Base-by-base conservation (phyloP, 768 basidiomycete species). In the Pisolithus sp. region DNA sequence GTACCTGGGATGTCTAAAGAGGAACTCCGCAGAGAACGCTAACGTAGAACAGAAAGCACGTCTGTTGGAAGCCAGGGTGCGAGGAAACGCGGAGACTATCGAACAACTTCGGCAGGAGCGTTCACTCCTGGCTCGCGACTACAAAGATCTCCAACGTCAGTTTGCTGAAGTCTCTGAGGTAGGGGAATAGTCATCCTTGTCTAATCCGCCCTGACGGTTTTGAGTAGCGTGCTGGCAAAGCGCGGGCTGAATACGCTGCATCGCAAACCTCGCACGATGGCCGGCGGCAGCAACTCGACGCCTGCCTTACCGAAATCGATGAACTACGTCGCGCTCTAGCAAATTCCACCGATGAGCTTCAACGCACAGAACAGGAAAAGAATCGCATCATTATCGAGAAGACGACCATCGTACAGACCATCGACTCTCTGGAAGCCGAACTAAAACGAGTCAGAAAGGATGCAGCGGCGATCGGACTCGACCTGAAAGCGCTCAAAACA, bases 91-190 rank as follows among this genome's bases (percentile, higher is more conserved):
- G 0, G 78, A 81, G 53, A 78, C 80, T 3, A 86, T 92, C 45
- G 81, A 89, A 24, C 80, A 85, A 28, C 72, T 93, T 30, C 80
- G 91, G 20, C 79, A 85, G 54, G 91, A 93, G 60, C 85, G 89
- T 4, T 77, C 84, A 26, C 63, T 84, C 45, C 78, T 93, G 23
- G 76, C 75, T 8, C 66, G 71, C 15, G 87, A 92, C 58, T 81
- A 91, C 61, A 86, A 86, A 63, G 75, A 79, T 43, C 75, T 93
- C 28, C 87, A 92, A 61, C 76, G 75, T 20, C 80, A 78, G 18
- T 85, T 83, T 57, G 67, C 79, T 4, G 80, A 87, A 41, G 73
- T 79, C 8, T 77, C 85, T 6, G 83, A 89, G 73, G 90, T 86
- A 55, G 34, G 76, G 63, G 34, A 18, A 45, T 46, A 9, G 34